phyloP scores from a whole-genome alignment of 2,329 filamentous ascomycete genomes.

The Pseudogymnoascus sp. region DNA sequence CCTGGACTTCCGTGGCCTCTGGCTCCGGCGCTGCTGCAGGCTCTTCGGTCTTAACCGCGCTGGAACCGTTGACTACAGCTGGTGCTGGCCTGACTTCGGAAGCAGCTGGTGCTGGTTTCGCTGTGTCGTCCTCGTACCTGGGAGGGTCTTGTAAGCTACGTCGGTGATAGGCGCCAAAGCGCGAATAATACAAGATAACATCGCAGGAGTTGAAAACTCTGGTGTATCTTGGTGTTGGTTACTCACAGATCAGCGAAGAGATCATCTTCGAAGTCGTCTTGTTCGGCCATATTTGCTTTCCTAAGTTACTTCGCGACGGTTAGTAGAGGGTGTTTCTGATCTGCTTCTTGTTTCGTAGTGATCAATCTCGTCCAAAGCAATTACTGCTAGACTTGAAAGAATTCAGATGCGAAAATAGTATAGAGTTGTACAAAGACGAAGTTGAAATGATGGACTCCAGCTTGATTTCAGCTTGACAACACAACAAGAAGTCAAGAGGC shows the following conservation, averaged over 20 bases:
- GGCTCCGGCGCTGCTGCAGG: slow-evolving; percentile 14
- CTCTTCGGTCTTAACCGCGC: slow-evolving; percentile 22
- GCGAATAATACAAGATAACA: background rate
- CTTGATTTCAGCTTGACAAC: background rate
- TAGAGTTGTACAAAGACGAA: background rate
- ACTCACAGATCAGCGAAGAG: slow-evolving; percentile 92
- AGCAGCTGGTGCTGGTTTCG: slow-evolving; percentile 32
- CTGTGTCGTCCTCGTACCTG: slow-evolving; percentile 55
- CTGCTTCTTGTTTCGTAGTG: background rate
- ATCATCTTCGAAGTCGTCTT: slow-evolving; percentile 81
- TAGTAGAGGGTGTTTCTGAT: background rate
- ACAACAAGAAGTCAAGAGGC: background rate
- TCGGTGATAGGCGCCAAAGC: background rate
- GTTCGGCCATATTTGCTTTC: slow-evolving; percentile 59
- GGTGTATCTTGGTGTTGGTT: background rate
- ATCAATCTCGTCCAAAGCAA: background rate
- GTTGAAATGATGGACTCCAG: background rate
- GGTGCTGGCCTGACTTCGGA: slow-evolving; percentile 23
- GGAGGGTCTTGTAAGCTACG: slow-evolving; percentile 12
- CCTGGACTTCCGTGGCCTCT: slow-evolving; percentile 28
- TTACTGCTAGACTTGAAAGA: background rate
- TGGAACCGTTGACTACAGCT: slow-evolving; percentile 21
- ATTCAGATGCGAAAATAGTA: background rate
- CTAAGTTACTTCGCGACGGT: slow-evolving; percentile 4
- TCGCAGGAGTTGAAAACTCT: background rate